These are phyloP conservation scores for Talaromyces stipitatus DNA, from an alignment of 495 filamentous ascomycete species.

Conservation along the genomic window DNA sequence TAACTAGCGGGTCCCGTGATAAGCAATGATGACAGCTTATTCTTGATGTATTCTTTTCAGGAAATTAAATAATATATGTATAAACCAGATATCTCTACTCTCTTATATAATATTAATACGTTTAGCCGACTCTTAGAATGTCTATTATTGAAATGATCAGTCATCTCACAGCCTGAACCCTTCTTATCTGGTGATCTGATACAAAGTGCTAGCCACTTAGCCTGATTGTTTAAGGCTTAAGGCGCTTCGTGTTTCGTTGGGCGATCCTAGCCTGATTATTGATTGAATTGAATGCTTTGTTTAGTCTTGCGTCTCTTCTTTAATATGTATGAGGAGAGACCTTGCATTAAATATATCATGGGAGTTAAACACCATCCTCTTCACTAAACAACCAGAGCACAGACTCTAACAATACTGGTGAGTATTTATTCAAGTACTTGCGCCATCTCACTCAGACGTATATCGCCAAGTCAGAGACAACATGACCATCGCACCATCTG, in stretches of 20 bases:
- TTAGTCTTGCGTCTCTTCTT: background rate
- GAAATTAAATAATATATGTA: background rate
- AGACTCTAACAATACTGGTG: too few relatives aligned
- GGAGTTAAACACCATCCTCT: too few relatives aligned
- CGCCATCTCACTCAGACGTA: too few relatives aligned
- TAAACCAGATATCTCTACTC: too few relatives aligned
- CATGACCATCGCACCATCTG: too few relatives aligned
- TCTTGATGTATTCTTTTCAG: background rate
- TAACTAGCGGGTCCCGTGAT: conserved; percentile 4
- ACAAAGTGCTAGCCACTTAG: background rate
- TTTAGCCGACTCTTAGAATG: background rate
- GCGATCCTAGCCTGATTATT: background rate
- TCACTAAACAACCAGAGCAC: too few relatives aligned
- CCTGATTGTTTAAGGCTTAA: background rate
- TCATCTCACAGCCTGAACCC: background rate
- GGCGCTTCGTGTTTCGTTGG: background rate
- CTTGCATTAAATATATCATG: too few relatives aligned
- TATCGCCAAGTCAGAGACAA: too few relatives aligned
- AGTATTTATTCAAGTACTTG: too few relatives aligned
- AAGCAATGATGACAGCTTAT: background rate
- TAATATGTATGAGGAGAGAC: background rate
- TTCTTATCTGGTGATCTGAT: background rate
- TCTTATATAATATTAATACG: background rate
- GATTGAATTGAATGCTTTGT: background rate
- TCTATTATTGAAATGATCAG: too few relatives aligned